These are phyloP conservation scores for Porogramme epimiltina DNA, from an alignment of 1,284 basidiomycete genomes.

Conservation along the genomic window DNA sequence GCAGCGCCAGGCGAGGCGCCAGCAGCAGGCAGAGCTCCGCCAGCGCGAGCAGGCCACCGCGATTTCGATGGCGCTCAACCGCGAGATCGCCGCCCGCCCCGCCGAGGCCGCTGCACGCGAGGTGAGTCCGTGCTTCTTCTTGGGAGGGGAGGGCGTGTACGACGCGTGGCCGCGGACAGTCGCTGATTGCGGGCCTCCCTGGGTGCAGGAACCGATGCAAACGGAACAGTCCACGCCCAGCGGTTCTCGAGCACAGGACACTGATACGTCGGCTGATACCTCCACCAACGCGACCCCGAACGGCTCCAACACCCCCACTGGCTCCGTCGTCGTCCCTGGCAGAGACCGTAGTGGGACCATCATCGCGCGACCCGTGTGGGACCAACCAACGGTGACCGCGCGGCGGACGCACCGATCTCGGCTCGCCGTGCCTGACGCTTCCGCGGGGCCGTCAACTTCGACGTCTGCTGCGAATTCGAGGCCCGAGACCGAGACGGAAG, in stretches of 20 bases:
- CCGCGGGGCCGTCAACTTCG: constrained; percentile 46
- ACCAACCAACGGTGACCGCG: constrained; percentile 36
- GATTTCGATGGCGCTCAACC: constrained; percentile 56
- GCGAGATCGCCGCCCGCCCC: constrained; percentile 43
- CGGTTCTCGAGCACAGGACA: constrained; percentile 41
- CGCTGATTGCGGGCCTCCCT: constrained; percentile 1
- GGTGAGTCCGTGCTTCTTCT: constrained; percentile 16
- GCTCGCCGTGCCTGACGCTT: constrained; percentile 26
- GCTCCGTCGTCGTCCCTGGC: constrained; percentile 51
- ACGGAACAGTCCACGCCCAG: constrained; percentile 19
- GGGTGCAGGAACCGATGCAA: constrained; percentile 34
- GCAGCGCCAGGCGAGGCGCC: constrained; percentile 61
- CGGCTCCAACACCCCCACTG: constrained; percentile 60
- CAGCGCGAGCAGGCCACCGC: constrained; percentile 32
- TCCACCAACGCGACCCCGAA: constrained; percentile 60
- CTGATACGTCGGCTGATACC: constrained; percentile 59
- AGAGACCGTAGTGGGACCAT: constrained; percentile 78
- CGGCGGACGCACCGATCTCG: constrained; percentile 35
- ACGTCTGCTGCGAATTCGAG: constrained; percentile 60
- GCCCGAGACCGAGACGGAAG: constrained; percentile 75
- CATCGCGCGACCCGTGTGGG: constrained; percentile 67
- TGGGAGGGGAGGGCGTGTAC: no score
- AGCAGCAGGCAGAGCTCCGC: constrained; percentile 52
- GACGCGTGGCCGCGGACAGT: no score
- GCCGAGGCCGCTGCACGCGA: constrained; percentile 14